Evolutionary conservation across 2,329 filamentous ascomycete species (phyloP).

Genomic region (Hypoxylon sp.): DNA sequence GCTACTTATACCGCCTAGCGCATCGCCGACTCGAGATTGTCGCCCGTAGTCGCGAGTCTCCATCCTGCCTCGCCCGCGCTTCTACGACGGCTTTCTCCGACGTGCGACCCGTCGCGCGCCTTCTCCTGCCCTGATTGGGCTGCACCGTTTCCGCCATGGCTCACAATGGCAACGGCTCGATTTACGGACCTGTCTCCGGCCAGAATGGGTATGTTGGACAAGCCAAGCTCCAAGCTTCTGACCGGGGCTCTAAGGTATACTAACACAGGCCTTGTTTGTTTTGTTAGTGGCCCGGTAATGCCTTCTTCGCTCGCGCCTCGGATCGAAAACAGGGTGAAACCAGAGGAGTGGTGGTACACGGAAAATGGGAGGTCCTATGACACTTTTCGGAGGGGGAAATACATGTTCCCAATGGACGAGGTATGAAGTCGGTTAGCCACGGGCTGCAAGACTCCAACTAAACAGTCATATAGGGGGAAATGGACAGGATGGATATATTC

Average conservation of each 20-base stretch:
- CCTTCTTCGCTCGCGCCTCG: conserved; percentile 31
- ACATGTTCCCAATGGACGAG: conserved; percentile 84
- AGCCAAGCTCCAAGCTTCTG: conserved; percentile 8
- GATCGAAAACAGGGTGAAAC: conserved; percentile 36
- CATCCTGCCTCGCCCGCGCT: conserved; percentile 15
- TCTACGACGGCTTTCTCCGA: conserved; percentile 12
- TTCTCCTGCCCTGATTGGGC: conserved; percentile 36
- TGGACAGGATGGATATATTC: conserved; percentile 84
- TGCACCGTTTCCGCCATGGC: conserved; percentile 42
- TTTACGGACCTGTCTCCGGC: conserved; percentile 35
- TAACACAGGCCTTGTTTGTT: conserved; percentile 27
- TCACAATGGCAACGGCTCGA: conserved; percentile 46
- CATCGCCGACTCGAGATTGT: conserved; percentile 32
- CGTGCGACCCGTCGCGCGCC: conserved; percentile 36
- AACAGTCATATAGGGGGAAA: conserved; percentile 69
- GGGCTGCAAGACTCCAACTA: conserved; percentile 24
- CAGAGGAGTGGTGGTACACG: conserved; percentile 59
- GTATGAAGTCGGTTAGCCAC: conserved; percentile 59
- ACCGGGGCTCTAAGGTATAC: conserved; percentile 13
- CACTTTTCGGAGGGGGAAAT: conserved; percentile 76
- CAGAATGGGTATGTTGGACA: conserved; percentile 41
- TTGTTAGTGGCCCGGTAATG: conserved; percentile 31
- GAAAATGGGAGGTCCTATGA: conserved; percentile 81
- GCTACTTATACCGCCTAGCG: conserved; percentile 32
- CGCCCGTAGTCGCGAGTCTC: conserved; percentile 34